Evolutionary conservation across 177 flowering plant species (phyloP).

Genomic region (Tripterygium wilfordii): DNA sequence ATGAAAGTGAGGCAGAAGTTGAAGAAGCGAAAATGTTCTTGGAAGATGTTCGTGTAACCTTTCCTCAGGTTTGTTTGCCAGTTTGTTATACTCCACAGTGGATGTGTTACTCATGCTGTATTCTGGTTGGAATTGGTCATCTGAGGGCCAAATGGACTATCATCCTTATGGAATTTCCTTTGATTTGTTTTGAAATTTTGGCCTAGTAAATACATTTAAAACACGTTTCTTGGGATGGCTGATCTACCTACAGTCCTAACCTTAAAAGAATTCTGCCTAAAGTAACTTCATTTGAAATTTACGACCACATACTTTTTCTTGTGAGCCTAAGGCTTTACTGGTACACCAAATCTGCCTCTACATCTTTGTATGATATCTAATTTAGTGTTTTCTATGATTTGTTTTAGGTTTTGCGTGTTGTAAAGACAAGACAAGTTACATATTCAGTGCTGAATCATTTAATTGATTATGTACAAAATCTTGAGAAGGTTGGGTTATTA

Average conservation of each 20-base stretch:
- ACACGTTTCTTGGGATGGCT: too few relatives aligned
- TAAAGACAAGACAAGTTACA: constrained; percentile 90
- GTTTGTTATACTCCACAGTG: not conserved
- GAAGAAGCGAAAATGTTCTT: constrained; percentile 81
- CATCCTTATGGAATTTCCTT: not conserved
- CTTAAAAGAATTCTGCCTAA: too few relatives aligned
- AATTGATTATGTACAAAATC: constrained; percentile 74
- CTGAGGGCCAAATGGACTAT: not conserved
- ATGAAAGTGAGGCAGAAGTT: constrained; percentile 87
- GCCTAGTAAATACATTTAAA: not conserved
- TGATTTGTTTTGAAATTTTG: not conserved
- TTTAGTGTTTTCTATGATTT: not conserved
- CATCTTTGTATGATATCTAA: too few relatives aligned
- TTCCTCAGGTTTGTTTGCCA: constrained; percentile 70
- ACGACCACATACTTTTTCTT: too few relatives aligned
- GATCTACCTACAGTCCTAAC: too few relatives aligned
- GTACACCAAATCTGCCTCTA: too few relatives aligned
- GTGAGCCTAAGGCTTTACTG: too few relatives aligned
- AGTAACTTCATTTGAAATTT: too few relatives aligned
- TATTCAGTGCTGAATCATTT: constrained; percentile 72
- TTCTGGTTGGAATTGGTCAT: not conserved
- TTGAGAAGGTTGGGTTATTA: constrained; percentile 80
- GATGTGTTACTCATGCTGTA: not conserved
- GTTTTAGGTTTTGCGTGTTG: constrained; percentile 78
- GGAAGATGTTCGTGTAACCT: constrained; percentile 82